Evolutionary conservation across 2,329 filamentous ascomycete species (phyloP).

Genomic region (Aureobasidium sp.): DNA sequence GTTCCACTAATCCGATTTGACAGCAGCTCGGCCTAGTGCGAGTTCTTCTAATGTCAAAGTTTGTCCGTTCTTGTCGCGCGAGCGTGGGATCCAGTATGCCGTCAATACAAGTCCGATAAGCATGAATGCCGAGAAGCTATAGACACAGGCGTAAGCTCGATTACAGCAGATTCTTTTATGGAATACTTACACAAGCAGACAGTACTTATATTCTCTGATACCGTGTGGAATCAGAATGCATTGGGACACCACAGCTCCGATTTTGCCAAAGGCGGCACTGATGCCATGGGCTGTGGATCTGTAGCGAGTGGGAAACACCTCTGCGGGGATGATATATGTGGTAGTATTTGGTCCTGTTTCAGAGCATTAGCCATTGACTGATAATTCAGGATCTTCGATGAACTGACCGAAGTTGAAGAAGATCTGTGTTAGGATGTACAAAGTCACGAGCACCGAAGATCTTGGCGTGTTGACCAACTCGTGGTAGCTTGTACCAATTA

Average conservation of each 20-base stretch:
- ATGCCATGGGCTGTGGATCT: constrained; percentile 47
- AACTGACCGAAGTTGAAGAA: constrained; percentile 38
- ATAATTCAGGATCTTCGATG: neutral
- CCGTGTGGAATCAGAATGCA: constrained; percentile 25
- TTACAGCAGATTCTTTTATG: neutral
- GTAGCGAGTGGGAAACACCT: constrained; percentile 49
- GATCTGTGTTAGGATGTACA: constrained; percentile 39
- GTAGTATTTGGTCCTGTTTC: constrained; percentile 23
- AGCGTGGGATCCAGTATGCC: constrained; percentile 3
- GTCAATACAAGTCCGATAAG: neutral
- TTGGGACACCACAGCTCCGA: constrained; percentile 42
- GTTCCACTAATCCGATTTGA: neutral
- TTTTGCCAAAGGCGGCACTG: constrained; percentile 45
- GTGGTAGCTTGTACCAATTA: constrained; percentile 35
- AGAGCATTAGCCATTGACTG: neutral
- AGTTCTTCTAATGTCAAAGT: constrained; percentile 2
- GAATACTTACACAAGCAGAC: neutral
- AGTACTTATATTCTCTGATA: neutral
- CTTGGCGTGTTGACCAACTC: constrained; percentile 27
- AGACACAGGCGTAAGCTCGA: neutral
- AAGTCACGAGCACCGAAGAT: constrained; percentile 29
- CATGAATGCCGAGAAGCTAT: neutral
- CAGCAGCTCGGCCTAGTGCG: neutral
- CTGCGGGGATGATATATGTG: constrained; percentile 40
- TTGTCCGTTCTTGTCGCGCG: neutral